A percentile compares a stretch with the other conserved stretches of the same genome.
Conservation (phyloP, 768 basidiomycete genomes). For the Suillus placidus region DNA sequence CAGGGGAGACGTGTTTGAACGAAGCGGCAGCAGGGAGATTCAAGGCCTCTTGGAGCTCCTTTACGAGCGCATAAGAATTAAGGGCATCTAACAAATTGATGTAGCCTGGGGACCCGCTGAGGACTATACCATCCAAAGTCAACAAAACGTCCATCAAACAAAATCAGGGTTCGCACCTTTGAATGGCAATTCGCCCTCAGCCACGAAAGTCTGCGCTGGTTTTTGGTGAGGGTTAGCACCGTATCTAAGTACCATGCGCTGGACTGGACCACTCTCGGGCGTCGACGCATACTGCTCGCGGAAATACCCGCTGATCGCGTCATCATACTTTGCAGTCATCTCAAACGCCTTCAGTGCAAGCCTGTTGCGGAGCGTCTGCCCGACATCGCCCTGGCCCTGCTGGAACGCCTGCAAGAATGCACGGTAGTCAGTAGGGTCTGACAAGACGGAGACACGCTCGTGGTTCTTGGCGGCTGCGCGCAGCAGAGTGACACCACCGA, state of each 20-base stretch:
- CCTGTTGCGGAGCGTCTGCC: conserved; percentile 68
- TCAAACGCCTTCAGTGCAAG: conserved; percentile 97
- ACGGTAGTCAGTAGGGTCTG: conserved; percentile 86
- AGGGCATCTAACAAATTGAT: conserved; percentile 98
- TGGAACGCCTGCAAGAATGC: conserved; percentile 80
- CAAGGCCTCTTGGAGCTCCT: conserved; percentile 87
- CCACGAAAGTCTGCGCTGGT: conserved; percentile 95
- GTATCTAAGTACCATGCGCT: conserved; percentile 86
- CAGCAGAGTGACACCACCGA: conserved; percentile 96
- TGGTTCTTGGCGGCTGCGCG: conserved; percentile 99
- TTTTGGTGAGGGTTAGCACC: conserved; percentile 99
- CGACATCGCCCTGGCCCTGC: conserved; percentile 73
- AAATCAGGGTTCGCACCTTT: conserved; percentile 56
- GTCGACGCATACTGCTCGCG: conserved; percentile 92
- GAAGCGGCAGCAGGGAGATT: conserved; percentile 94
- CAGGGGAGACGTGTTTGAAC: conserved; percentile 99
- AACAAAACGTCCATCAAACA: neutral
- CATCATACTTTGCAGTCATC: conserved; percentile 93
- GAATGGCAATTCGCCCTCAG: conserved; percentile 88
- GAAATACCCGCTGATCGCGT: conserved; percentile 95
- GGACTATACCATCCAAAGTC: conserved; percentile 49
- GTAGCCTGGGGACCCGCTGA: conserved; percentile 95
- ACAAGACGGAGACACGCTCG: conserved; percentile 85
- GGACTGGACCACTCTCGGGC: conserved; percentile 75
- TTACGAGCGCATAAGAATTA: conserved; percentile 95